A percentile compares a stretch with the other conserved stretches of the same genome.
Conservation (phyloP, 371 early-diverging fungal species). For the Syncephalastrum contaminatum region DNA sequence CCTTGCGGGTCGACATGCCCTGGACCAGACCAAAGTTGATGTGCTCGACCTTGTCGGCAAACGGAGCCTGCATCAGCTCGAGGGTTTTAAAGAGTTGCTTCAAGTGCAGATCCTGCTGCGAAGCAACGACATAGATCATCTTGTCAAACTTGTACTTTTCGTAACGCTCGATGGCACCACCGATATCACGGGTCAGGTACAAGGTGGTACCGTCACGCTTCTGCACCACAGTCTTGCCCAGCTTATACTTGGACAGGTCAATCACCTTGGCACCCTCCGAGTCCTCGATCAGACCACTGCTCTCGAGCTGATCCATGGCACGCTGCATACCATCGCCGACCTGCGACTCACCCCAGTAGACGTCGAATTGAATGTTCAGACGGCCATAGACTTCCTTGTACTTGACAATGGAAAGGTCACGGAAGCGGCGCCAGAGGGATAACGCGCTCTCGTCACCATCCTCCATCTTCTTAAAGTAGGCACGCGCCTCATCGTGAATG, state of each 20-base stretch:
- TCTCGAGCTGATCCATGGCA: slow-evolving; percentile 75
- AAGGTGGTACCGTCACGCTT: slow-evolving; percentile 97
- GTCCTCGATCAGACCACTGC: slow-evolving; percentile 69
- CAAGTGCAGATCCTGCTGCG: slow-evolving; percentile 96
- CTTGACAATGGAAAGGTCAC: slow-evolving; percentile 92
- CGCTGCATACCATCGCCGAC: slow-evolving; percentile 79
- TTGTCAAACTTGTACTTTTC: slow-evolving; percentile 90
- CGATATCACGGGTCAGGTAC: slow-evolving; percentile 98
- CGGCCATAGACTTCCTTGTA: slow-evolving; percentile 94
- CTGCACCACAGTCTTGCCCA: slow-evolving; percentile 85
- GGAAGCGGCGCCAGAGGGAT: slow-evolving; percentile 90
- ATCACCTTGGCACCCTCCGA: slow-evolving; percentile 89
- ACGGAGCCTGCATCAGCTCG: slow-evolving; percentile 76
- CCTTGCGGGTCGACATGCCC: slow-evolving; percentile 98
- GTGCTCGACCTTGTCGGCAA: slow-evolving; percentile 78
- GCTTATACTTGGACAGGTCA: slow-evolving; percentile 82
- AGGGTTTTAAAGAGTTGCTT: slow-evolving; percentile 96
- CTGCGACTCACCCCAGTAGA: slow-evolving; percentile 98
- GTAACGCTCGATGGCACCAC: slow-evolving; percentile 94
- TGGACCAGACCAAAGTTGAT: slow-evolving; percentile 98
- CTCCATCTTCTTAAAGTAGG: slow-evolving; percentile 98
- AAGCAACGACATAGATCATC: slow-evolving; percentile 96
- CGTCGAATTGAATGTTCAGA: slow-evolving; percentile 94
- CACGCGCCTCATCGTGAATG: slow-evolving; percentile 90
- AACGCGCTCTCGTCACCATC: slow-evolving; percentile 91